These are phyloP conservation scores for Leccinum subspadiceum DNA, from an alignment of 1,284 basidiomycete species.

Conservation along the genomic window DNA sequence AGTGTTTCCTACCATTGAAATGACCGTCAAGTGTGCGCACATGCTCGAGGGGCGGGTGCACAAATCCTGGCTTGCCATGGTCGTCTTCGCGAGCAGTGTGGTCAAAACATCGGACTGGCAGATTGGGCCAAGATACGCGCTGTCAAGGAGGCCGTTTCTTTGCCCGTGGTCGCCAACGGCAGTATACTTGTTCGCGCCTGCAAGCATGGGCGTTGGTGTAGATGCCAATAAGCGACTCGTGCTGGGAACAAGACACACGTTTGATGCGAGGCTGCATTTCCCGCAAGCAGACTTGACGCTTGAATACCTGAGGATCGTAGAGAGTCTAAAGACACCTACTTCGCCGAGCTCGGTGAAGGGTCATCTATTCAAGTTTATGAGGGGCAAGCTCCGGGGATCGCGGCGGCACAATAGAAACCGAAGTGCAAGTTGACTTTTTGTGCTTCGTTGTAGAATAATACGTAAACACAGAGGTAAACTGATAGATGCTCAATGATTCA, in stretches of 20 bases:
- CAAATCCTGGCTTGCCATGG: conserved; percentile 96
- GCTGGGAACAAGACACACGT: conserved; percentile 2
- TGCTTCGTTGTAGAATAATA: too few species aligned
- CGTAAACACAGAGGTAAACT: too few species aligned
- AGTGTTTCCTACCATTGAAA: conserved; percentile 82
- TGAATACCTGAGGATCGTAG: conserved; percentile 87
- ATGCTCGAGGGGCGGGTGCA: conserved; percentile 96
- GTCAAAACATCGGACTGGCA: conserved; percentile 77
- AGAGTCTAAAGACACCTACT: conserved; percentile 70
- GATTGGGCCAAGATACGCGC: conserved; percentile 84
- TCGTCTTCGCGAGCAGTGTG: conserved; percentile 87
- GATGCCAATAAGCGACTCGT: not conserved
- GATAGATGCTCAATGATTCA: too few species aligned
- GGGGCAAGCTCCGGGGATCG: too few species aligned
- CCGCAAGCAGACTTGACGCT: conserved; percentile 67
- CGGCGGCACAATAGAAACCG: too few species aligned
- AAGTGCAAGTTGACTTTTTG: too few species aligned
- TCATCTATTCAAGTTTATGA: conserved; percentile 77
- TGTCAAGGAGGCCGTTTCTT: conserved; percentile 83
- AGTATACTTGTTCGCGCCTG: conserved; percentile 82
- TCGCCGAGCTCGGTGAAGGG: conserved; percentile 79
- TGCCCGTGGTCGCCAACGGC: conserved; percentile 97
- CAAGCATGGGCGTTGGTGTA: not conserved
- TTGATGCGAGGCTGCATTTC: conserved; percentile 52
- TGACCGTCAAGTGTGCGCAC: conserved; percentile 89